These are phyloP conservation scores for Candida sithepensis DNA, from an alignment of 805 yeast species.

Conservation along the genomic window DNA sequence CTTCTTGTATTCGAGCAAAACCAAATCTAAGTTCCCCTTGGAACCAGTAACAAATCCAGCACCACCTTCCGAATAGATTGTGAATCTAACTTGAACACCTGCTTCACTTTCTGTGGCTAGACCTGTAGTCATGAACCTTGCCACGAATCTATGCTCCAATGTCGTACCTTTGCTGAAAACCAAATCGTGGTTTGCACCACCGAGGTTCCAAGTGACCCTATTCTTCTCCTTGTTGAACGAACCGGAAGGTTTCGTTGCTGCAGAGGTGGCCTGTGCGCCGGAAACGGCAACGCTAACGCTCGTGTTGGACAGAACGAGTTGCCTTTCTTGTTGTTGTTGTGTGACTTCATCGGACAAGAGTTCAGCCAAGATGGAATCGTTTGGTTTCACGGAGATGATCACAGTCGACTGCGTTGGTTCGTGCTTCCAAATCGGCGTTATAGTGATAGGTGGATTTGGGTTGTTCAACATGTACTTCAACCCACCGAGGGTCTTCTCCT, in stretches of 20 bases:
- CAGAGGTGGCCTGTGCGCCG: slow-evolving; percentile 63
- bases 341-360: slow-evolving; percentile 33
- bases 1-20: slow-evolving; percentile 7
- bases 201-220: slow-evolving; percentile 82
- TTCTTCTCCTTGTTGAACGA: slow-evolving; percentile 82
- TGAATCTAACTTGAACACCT: slow-evolving; percentile 70
- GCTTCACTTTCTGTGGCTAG: slow-evolving; percentile 65
- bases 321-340: no score
- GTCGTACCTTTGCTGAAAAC: slow-evolving; percentile 30
- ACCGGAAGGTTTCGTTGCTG: slow-evolving; percentile 90
- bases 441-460: slow-evolving; percentile 58
- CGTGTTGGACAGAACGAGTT: slow-evolving; percentile 51
- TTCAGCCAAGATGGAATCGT: slow-evolving; percentile 40
- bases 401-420: slow-evolving; percentile 83
- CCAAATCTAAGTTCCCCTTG: slow-evolving; percentile 34
- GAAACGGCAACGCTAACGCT: slow-evolving; percentile 58
- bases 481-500: slow-evolving; percentile 72
- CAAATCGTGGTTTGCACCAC: slow-evolving; percentile 35
- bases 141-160: slow-evolving; percentile 68
- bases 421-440: slow-evolving; percentile 86
- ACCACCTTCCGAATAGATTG: slow-evolving; percentile 26
- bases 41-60: slow-evolving; percentile 16
- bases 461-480: slow-evolving; percentile 64
- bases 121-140: slow-evolving; percentile 78
- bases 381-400: slow-evolving; percentile 63